These are phyloP conservation scores for Thalassia testudinum DNA, from an alignment of 116 monocot species.

Conservation along the genomic window DNA sequence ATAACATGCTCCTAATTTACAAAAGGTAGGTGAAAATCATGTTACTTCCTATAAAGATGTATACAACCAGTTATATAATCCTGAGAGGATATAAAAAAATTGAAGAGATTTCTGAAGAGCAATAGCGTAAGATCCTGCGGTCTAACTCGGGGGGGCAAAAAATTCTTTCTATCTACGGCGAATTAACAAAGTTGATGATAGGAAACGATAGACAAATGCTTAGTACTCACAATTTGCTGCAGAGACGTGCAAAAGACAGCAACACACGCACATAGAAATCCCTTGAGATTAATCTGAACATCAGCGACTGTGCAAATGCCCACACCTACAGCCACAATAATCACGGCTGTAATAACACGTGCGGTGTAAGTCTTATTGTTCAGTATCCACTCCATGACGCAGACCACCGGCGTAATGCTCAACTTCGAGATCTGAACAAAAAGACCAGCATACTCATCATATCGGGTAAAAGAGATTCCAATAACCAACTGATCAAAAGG, in stretches of 20 bases:
- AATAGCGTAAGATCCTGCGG: background rate
- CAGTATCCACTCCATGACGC: constrained; percentile 78
- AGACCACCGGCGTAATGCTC: constrained; percentile 90
- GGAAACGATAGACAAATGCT: too few relatives aligned
- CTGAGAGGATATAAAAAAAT: too few relatives aligned
- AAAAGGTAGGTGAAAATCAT: too few relatives aligned
- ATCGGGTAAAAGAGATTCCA: background rate
- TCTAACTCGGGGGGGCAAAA: too few relatives aligned
- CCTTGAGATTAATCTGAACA: constrained; percentile 68
- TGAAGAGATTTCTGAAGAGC: background rate
- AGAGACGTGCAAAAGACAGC: constrained; percentile 85
- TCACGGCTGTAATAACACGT: constrained; percentile 52
- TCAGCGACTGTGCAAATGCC: constrained; percentile 92
- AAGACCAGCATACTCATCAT: background rate
- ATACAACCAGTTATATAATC: too few relatives aligned
- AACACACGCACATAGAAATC: constrained; percentile 78
- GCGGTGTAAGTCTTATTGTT: constrained; percentile 62
- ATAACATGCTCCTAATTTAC: too few relatives aligned
- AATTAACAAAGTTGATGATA: too few relatives aligned
- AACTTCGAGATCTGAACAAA: constrained; percentile 73
- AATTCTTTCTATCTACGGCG: too few relatives aligned
- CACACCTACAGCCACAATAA: constrained; percentile 72
- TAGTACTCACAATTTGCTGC: constrained; percentile 76
- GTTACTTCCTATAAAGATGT: too few relatives aligned
- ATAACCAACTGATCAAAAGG: background rate